Evolutionary conservation across 306 rosid species (phyloP), one percentile per base, ranked within the genome.

Genomic region (Arachis stenosperma): DNA sequence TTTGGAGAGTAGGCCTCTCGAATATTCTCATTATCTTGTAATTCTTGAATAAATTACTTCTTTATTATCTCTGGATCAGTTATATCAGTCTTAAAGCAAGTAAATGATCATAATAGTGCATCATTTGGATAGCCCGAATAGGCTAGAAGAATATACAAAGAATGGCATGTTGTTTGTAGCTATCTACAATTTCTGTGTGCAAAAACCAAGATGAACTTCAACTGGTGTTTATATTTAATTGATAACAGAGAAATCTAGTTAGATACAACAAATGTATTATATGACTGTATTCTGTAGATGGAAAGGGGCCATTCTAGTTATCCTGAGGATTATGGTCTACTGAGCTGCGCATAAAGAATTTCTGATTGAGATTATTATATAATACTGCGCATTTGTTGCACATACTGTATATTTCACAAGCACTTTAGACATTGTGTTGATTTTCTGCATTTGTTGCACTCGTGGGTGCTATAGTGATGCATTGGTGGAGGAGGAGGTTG

Each of bases 401-500:
- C 22, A 67, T 66, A 48, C 42, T 77, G 54, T 73, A 55, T 73
- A 55, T 67, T 57, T 63, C 43, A 30, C 44, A 12, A 57, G 36
- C 75, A 56, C 57, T 30, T 61, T 12, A 36, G 67, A 62, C 52
- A 62, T 71, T 71, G 50, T 80, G 80, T 74, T 70, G 64, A 82
- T 63, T 55, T 13, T 52, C 77, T 72, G 64, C 51, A 36, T 67
- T 76, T 63, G 39, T 41, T 39, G 30, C 82, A 42, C 78, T 59
- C 78, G 27, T 78, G 77, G 69, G 36, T 76, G 83, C 76, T 73
- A 15, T 84, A 94, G 99, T 81, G 99, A 94, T 81, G 64, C 86
- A 36, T 80, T 90, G 82, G 84, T 94, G 75, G 99, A 94, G 91
- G 68, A 88, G 75, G 88, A 88, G 40, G 84, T 50, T 40, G 99